Evolutionary conservation across 2,329 filamentous ascomycete genomes (phyloP).

Genomic region (Periglandula ipomoeae): DNA sequence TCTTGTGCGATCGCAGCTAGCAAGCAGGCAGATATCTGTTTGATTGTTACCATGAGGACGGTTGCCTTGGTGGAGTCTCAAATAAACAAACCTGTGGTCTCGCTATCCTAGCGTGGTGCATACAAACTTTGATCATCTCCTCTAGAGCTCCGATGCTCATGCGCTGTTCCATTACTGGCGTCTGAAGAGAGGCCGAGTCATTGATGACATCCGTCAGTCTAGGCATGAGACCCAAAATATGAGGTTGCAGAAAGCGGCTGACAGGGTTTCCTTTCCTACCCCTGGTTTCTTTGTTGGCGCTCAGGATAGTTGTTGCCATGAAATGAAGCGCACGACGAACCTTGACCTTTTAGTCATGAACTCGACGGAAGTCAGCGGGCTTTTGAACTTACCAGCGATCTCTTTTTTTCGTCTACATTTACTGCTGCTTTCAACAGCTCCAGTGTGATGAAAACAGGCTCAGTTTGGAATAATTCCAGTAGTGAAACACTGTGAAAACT

Average conservation of each 20-base stretch:
- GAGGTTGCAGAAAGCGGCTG: constrained; percentile 67
- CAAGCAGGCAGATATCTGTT: constrained; percentile 80
- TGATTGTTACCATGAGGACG: constrained; percentile 1
- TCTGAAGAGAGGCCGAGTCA: constrained; percentile 46
- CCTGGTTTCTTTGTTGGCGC: constrained; percentile 31
- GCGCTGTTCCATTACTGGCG: constrained; percentile 57
- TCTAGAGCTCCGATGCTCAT: constrained; percentile 75
- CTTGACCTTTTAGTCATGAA: constrained; percentile 23
- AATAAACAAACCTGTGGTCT: constrained; percentile 63
- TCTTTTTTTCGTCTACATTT: constrained; percentile 52
- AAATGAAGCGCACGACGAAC: constrained; percentile 37
- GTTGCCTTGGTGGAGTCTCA: not conserved
- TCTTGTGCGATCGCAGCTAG: constrained; percentile 71
- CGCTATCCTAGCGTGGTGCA: constrained; percentile 63
- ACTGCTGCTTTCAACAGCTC: constrained; percentile 75
- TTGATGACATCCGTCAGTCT: constrained; percentile 73
- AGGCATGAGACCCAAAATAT: constrained; percentile 81
- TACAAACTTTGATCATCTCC: constrained; percentile 75
- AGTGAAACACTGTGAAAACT: constrained; percentile 61
- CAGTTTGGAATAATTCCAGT: constrained; percentile 59
- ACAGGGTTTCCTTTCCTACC: constrained; percentile 48
- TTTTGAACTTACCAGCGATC: constrained; percentile 41
- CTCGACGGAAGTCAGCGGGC: not conserved
- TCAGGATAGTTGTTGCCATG: constrained; percentile 33
- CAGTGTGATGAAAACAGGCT: constrained; percentile 66